Evolutionary conservation across 2,329 filamentous ascomycete species (phyloP).

Genomic region (Verticillium nubilum): DNA sequence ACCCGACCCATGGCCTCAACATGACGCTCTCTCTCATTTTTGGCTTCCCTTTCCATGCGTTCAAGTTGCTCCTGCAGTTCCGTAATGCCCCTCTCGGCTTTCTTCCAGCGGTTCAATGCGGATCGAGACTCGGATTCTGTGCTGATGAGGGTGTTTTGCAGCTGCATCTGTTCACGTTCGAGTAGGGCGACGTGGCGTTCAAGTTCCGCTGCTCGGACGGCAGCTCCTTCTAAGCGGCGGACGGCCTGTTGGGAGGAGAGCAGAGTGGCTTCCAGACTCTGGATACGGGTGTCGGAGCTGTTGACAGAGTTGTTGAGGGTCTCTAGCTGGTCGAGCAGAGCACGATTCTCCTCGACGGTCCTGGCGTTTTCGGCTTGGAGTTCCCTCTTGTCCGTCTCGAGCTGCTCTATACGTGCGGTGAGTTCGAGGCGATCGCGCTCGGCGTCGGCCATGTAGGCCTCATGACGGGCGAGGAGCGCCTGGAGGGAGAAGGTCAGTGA

Average conservation of each 20-base stretch:
- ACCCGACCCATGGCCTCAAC: slow-evolving; percentile 75
- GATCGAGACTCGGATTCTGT: slow-evolving; percentile 72
- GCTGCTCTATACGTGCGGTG: slow-evolving; percentile 63
- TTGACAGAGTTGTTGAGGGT: slow-evolving; percentile 71
- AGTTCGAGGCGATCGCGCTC: slow-evolving; percentile 77
- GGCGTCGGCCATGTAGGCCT: slow-evolving; percentile 88
- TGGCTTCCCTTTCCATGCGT: slow-evolving; percentile 77
- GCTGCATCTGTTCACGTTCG: slow-evolving; percentile 72
- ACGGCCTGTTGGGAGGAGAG: slow-evolving; percentile 73
- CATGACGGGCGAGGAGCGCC: slow-evolving; percentile 87
- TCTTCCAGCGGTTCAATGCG: slow-evolving; percentile 77
- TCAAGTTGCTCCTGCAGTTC: slow-evolving; percentile 85
- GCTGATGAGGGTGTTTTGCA: slow-evolving; percentile 62
- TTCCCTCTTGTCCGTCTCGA: slow-evolving; percentile 69
- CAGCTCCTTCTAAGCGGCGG: slow-evolving; percentile 67
- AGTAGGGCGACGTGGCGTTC: slow-evolving; percentile 75
- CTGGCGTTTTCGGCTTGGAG: slow-evolving; percentile 73
- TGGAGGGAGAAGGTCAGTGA: slow-evolving; percentile 71
- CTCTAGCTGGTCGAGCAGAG: slow-evolving; percentile 79
- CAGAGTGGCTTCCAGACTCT: slow-evolving; percentile 69
- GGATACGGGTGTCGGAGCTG: slow-evolving; percentile 76
- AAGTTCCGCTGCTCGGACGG: slow-evolving; percentile 68
- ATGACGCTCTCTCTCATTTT: slow-evolving; percentile 75
- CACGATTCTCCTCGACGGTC: slow-evolving; percentile 77
- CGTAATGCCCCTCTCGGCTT: slow-evolving; percentile 72